Base-by-base conservation (phyloP, 2,329 filamentous ascomycete genomes). In the Ceratocystis cubensis region DNA sequence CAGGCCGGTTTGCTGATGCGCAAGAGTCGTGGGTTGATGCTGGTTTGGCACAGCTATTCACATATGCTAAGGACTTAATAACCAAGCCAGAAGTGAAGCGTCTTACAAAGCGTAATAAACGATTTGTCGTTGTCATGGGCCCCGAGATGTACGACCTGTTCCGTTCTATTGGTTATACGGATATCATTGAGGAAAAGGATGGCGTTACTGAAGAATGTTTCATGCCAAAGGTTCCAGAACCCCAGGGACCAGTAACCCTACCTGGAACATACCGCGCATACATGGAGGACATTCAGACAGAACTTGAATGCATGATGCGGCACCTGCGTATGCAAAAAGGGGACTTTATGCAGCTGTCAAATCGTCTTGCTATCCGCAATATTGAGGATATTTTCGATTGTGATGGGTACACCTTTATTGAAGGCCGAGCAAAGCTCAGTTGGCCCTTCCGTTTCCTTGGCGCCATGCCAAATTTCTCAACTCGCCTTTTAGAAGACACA, bases 101-200 rank as follows among this genome's bases (percentile, higher is more conserved):
- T 63, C 83, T 85, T 45, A 81, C 81, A 1, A 80, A 80, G 65
- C 75, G 82, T 1, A 85, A 85, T 70, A 84, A 84, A 71, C 78
- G 79, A 15, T 84, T 84, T 65, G 74, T 75, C 30, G 78, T 83
- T 1, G 75, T 82, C 5, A 84, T 84, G 66, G 80, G 81, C 0
- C 75, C 76, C 3, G 77, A 79, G 3, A 81, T 80, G 63, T 78
- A 79, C 59, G 71, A 73, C 25, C 75, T 84, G 13, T 81, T 84
- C 70, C 74, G 73, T 15, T 76, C 76, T 13, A 73, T 85, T 3
- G 81, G 79, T 10, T 84, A 83, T 59, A 70, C 73, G 1, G 79
- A 82, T 70, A 72, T 74, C 2, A 65, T 72, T 1, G 70, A 77
- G 4, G 72, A 76, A 1, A 73, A 73, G 7, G 75, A 77, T 17